Evolutionary conservation across 768 basidiomycete genomes (phyloP).

Genomic region (Harrya chromipes): DNA sequence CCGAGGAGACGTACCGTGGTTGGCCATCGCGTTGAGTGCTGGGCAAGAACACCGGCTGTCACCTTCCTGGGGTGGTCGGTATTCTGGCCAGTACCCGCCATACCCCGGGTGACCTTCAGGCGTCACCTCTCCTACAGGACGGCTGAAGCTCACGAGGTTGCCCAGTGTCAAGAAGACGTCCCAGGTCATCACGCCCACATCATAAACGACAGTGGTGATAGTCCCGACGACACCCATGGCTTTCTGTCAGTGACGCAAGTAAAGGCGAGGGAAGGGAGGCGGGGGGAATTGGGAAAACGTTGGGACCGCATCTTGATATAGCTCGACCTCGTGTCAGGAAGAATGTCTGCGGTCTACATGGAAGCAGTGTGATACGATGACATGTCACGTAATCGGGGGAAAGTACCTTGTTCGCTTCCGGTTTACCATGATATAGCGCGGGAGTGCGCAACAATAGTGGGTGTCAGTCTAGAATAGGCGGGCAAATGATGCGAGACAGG

Average conservation of each 20-base stretch:
- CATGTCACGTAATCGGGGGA: too few species aligned
- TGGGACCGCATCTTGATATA: too few species aligned
- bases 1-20: conserved; percentile 56
- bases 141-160: conserved; percentile 20
- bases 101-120: conserved; percentile 53
- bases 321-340: too few species aligned
- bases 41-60: conserved; percentile 77
- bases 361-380: too few species aligned
- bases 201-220: conserved; percentile 8
- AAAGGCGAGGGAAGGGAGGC: not conserved
- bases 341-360: too few species aligned
- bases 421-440: too few species aligned
- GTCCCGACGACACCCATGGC: conserved; percentile 14
- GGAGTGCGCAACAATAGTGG: too few species aligned
- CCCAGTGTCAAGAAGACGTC: conserved; percentile 19
- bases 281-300: too few species aligned
- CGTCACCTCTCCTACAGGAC: conserved; percentile 49
- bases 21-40: conserved; percentile 76
- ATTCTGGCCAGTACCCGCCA: conserved; percentile 73
- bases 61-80: conserved; percentile 49
- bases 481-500: too few species aligned
- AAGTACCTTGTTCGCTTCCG: too few species aligned
- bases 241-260: not conserved
- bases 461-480: too few species aligned
- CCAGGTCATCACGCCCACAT: conserved; percentile 14